phyloP scores from a whole-genome alignment of 2,329 filamentous ascomycete species.

The Coleophoma eucalyptorum region DNA sequence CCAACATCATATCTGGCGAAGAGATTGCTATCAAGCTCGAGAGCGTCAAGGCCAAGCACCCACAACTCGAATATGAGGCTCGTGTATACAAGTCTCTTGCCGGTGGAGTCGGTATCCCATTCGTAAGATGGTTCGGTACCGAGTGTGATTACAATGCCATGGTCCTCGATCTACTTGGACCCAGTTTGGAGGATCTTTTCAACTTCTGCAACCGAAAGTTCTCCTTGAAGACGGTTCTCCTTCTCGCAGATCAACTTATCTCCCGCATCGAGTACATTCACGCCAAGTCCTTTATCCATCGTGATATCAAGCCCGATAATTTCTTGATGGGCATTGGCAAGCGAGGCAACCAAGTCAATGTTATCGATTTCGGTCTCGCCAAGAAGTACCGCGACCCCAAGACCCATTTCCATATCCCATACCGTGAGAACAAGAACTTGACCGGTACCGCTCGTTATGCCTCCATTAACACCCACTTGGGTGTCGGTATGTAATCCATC shows the following conservation, averaged over 20 bases:
- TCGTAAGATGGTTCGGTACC: conserved; percentile 98
- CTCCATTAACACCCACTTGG: conserved; percentile 97
- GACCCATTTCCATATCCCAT: conserved; percentile 99
- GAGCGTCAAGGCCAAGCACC: conserved; percentile 99
- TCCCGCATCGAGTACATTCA: conserved; percentile 99
- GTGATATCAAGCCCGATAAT: conserved; percentile 99
- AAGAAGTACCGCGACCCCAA: conserved; percentile 99
- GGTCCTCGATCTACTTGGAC: conserved; percentile 95
- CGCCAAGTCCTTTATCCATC: conserved; percentile 98
- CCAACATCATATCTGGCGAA: conserved; percentile 99
- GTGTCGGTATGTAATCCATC: conserved; percentile 65
- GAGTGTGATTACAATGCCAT: conserved; percentile 99
- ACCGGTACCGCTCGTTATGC: conserved; percentile 98
- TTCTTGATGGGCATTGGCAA: conserved; percentile 99
- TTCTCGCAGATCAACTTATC: conserved; percentile 96
- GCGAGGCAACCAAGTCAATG: conserved; percentile 98
- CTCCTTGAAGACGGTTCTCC: conserved; percentile 94
- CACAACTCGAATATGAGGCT: conserved; percentile 97
- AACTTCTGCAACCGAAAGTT: conserved; percentile 99
- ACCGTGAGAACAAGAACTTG: conserved; percentile 99
- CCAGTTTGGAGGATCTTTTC: conserved; percentile 96
- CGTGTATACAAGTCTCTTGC: conserved; percentile 89
- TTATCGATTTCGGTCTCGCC: conserved; percentile 97
- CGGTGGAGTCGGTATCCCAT: conserved; percentile 95
- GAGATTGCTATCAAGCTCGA: conserved; percentile 99